Evolutionary conservation across 2,329 filamentous ascomycete species (phyloP), one percentile per base, ranked within the genome.

Genomic region (Fusarium acutatum): DNA sequence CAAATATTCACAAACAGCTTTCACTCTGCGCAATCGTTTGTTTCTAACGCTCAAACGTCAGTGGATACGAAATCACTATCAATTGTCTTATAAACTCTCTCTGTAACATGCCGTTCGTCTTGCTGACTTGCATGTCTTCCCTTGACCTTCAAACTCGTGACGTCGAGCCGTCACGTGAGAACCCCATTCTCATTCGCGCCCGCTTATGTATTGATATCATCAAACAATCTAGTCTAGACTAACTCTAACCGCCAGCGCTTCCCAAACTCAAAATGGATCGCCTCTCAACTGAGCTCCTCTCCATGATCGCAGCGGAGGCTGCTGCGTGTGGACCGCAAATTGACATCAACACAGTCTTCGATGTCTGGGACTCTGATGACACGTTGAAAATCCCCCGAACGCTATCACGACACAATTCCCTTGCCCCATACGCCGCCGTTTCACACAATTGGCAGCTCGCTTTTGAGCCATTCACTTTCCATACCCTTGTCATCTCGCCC

Each of bases 361-460:
- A 67, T 6, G 44, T 67, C 18, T 67, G 62, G 64, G 34, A 43
- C 7, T 56, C 59, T 2, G 38, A 60, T 20, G 62, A 67, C 18
- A 67, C 43, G n/a, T 35, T 65, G 9, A 67, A 46, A 10, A 13
- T n/a, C 11, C 57, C 49, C n/a, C 24, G 7, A 20, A 17, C 37
- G 0, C 26, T 32, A 7, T 43, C 49, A n/a, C 40, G 22, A 11
- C 28, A 43, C 7, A 54, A 67, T 20, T 69, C 64, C 9, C 43
- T 69, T 2, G 41, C 66, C 12, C 12, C 41, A 11, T 69, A 44
- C 20, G 37, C 66, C 6, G 41, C 57, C 5, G 66, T 69, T 5
- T 69, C 46, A 11, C 66, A n/a, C 17, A 34, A 37, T 8, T 68
- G 64, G 64, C 64, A 69, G 30, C 64, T 68, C 7, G 49, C 64